Evolutionary conservation across 176 grass and related monocot species (phyloP).

Genomic region (maize (Zea mays)): DNA sequence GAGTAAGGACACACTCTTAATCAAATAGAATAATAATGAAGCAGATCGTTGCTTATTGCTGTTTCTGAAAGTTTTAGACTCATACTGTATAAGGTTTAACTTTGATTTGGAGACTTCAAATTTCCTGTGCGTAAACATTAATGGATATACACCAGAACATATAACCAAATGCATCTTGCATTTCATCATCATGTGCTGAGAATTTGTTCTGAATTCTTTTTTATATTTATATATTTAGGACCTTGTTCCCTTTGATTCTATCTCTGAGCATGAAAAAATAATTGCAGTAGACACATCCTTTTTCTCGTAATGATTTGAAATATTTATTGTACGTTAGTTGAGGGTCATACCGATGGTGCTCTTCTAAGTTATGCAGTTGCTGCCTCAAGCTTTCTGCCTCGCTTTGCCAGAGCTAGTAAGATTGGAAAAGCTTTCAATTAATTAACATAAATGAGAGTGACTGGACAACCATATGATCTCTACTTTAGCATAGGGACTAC

Average conservation of each 20-base stretch:
- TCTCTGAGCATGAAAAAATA: neutral
- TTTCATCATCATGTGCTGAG: neutral
- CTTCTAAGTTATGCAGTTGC: conserved; percentile 68
- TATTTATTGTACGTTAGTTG: conserved; percentile 30
- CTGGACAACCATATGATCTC: neutral
- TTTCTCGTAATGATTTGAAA: conserved; percentile 12
- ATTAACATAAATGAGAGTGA: neutral
- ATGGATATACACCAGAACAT: neutral
- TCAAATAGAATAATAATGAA: neutral
- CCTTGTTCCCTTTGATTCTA: no score
- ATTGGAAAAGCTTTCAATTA: neutral
- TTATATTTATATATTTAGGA: no score
- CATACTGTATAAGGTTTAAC: neutral
- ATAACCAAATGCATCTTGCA: neutral
- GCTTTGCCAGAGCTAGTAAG: conserved; percentile 62
- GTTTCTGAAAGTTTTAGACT: neutral
- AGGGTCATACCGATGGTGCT: conserved; percentile 49
- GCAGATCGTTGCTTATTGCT: neutral
- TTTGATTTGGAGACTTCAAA: neutral
- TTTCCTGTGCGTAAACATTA: neutral
- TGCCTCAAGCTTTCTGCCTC: conserved; percentile 64
- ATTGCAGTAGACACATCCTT: neutral
- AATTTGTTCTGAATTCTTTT: neutral
- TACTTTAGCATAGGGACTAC: neutral
- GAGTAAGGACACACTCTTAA: conserved; percentile 1